Base-by-base conservation (phyloP, 805 yeast genomes). In the Yamadazyma laniorum region DNA sequence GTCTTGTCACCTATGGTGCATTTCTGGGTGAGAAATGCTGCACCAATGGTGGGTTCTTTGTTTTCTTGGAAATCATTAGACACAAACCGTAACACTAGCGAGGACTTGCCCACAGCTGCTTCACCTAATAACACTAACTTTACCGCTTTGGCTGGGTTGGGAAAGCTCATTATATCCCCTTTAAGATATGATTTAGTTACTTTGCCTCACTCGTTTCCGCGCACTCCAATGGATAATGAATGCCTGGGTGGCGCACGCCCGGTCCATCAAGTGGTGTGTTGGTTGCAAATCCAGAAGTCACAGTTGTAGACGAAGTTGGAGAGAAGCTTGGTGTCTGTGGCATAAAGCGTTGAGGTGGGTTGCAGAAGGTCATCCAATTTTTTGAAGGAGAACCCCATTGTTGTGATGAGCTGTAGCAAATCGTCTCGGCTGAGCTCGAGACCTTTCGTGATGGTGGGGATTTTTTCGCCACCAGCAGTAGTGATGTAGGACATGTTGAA, bases 21-120 rank as follows among this genome's bases (percentile, higher is more conserved):
- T 55, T 95, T 80, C 59, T 91, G 98, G 26, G 99, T 91, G 40
- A 91, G 69, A 57, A 91, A 91, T 3, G 98, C 98, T 4, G 99
- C 99, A 12, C 99, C 99, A 51, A 91, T 91, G 2, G 99, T 91
- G 16, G 97, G 97, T 55, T 91, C 98, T 58, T 91, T 90, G 63
- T 91, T 90, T 61, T 90, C 98, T 61, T 93, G 96, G 64, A 91
- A 91, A 56, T 91, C 97, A 61, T 91, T 88, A 47, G 89, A 81
- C 29, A 91, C 98, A 63, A 91, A 91, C 49, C 98, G 75, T 49
- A 91, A 72, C 25, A 91, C 98, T 22, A 91, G 73, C 5, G 96
- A 87, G 3, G 96, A 87, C 58, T 91, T 91, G 37, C 99, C 99
- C 13, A 91, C 99, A 0, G 99, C 99, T 1, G 97, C 97, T 58